Evolutionary conservation across 208 protist genomes (phyloP), one percentile per base, ranked within the genome.

Genomic region (Leishmania braziliensis): DNA sequence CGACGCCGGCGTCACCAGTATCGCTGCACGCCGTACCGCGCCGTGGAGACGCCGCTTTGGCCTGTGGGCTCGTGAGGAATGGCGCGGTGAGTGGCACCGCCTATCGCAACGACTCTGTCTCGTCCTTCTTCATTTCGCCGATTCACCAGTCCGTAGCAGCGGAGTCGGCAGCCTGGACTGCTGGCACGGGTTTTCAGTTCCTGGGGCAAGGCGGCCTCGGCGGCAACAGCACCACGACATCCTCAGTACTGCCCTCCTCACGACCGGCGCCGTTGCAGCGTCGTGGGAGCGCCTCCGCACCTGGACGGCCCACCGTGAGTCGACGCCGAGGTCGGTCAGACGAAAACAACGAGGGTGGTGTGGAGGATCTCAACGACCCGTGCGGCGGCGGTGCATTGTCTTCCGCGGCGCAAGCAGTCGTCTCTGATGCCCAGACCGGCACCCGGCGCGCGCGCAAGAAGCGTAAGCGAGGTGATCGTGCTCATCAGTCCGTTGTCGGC

Each of bases 111-210:
- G 5, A 3, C 48, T 23, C 78, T 12, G 23, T 75, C 9, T 91
- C 88, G 9, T 91, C 83, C 18, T 94, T 89, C 71, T 97, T 89
- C 74, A 97, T 97, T 77, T 97, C 93, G 0, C 89, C 90, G 16
- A 92, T 95, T 60, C 93, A 97, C 75, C 89, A 93, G 73, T 91
- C 79, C 0, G 93, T 96, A 1, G 93, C 93, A 36, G 84, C 93
- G 70, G 82, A 80, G 70, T 86, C 89, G 54, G 81, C 88, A 36
- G 78, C 86, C 29, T 93, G 88, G 87, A 53, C 77, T 0, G 77
- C 69, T 29, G 80, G 77, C 0, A 79, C 83, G n/a, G 60, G 58
- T 1, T 66, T 80, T 26, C 79, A 79, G 39, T 95, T 94, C 50
- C 84, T 95, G 74, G 92, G 90, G 2, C 86, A 92, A 2, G 92